A percentile compares a stretch with the other conserved stretches of the same genome.
These are phyloP conservation scores for Solanum tarijense DNA, from an alignment of 257 asterid genomes.

Conservation along the genomic window DNA sequence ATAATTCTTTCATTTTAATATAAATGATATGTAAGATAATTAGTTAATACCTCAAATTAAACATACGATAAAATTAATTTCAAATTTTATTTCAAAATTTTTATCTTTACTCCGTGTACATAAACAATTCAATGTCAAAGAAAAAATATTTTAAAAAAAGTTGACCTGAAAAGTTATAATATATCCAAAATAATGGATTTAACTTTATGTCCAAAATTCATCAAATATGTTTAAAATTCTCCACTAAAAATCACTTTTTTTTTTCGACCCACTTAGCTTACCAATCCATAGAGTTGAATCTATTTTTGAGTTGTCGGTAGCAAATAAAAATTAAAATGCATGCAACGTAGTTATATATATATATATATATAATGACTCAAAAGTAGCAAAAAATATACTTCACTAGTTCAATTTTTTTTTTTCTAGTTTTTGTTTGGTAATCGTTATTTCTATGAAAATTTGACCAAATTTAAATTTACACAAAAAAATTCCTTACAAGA, in stretches of 20 bases:
- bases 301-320: neutral
- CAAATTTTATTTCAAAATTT: too few species aligned
- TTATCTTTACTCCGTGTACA: neutral
- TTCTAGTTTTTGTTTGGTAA: accelerated
- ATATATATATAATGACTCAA: neutral
- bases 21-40: neutral
- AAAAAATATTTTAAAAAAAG: neutral
- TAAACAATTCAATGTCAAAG: too few species aligned
- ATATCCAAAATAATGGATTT: neutral
- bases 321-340: neutral
- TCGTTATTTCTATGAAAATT: neutral
- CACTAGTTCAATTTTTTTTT: neutral
- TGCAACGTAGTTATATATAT: neutral
- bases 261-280: neutral
- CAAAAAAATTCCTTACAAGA: too few species aligned
- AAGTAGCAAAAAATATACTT: neutral
- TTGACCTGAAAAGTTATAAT: neutral
- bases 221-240: neutral
- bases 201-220: neutral
- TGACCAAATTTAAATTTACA: neutral
- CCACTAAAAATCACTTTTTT: neutral
- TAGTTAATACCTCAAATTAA: too few species aligned
- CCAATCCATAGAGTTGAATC: neutral
- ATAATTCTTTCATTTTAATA: neutral
- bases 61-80: too few species aligned